Percentiles rank a stretch among this genome's conserved stretches.
phyloP scores from a whole-genome alignment of 106 monocot species.

The Hemerocallis citrina region DNA sequence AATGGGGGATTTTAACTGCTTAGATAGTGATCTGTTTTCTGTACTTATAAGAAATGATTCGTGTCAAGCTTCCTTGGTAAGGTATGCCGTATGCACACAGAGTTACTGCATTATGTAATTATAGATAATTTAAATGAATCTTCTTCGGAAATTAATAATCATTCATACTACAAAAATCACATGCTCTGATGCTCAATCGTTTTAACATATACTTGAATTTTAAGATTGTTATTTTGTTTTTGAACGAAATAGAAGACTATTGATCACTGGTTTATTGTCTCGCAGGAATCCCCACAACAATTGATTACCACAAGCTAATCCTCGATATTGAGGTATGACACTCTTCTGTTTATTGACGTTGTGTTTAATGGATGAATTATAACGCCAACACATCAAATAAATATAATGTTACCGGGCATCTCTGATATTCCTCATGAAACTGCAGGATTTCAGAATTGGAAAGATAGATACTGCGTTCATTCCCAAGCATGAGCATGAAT shows the following conservation, averaged over 20 bases:
- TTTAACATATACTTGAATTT: not conserved
- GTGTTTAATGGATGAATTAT: not conserved
- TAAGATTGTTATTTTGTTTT: not conserved
- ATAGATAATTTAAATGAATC: no score
- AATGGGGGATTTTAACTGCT: no score
- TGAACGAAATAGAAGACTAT: not conserved
- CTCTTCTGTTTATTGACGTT: not conserved
- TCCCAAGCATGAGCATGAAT: conserved; percentile 76
- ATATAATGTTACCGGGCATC: not conserved
- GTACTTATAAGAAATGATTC: no score
- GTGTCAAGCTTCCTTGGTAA: no score
- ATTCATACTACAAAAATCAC: no score
- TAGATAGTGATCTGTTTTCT: no score
- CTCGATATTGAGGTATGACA: conserved; percentile 69
- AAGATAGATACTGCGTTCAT: conserved; percentile 87
- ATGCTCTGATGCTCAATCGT: no score
- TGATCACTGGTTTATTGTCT: not conserved
- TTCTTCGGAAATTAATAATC: no score
- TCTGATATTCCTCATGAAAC: conserved; percentile 1
- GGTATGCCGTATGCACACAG: no score
- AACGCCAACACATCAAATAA: not conserved
- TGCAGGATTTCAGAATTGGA: conserved; percentile 78
- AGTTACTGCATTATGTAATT: no score
- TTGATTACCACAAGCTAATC: conserved; percentile 92
- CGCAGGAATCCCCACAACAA: conserved; percentile 84